Evolutionary conservation across 257 asterid genomes (phyloP).

Genomic region (Capsicum chinense): DNA sequence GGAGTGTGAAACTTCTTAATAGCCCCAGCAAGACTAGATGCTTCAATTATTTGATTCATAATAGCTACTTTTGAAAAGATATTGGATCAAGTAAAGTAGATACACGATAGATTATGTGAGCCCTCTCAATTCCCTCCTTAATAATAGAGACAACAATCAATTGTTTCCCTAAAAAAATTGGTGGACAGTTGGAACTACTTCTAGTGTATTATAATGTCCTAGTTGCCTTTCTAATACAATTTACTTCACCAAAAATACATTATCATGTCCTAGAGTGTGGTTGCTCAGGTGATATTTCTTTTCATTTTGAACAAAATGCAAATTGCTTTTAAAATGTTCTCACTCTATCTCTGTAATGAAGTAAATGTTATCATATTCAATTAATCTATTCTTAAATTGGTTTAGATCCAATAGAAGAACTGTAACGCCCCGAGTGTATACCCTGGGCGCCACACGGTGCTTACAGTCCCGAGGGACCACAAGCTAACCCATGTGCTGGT

Average conservation of each 20-base stretch:
- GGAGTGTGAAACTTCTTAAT: slow-evolving; percentile 3
- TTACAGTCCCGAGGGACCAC: no score
- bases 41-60: background rate
- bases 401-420: background rate
- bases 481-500: no score
- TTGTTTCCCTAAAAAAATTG: slow-evolving; percentile 11
- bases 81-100: background rate
- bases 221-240: background rate
- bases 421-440: no score
- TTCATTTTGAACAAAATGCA: background rate
- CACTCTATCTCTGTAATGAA: background rate
- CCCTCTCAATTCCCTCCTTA: background rate
- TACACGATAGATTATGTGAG: background rate
- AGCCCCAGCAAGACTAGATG: background rate
- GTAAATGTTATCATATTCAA: background rate
- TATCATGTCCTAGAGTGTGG: background rate
- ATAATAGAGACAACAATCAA: slow-evolving; percentile 17
- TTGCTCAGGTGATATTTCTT: slow-evolving; percentile 15
- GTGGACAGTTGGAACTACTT: background rate
- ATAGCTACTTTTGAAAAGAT: slow-evolving; percentile 13
- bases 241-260: no score
- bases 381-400: background rate
- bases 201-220: background rate
- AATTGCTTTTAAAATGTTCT: background rate
- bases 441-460: no score